phyloP scores from a whole-genome alignment of 257 asterid genomes.

The Solanum dulcamara region DNA sequence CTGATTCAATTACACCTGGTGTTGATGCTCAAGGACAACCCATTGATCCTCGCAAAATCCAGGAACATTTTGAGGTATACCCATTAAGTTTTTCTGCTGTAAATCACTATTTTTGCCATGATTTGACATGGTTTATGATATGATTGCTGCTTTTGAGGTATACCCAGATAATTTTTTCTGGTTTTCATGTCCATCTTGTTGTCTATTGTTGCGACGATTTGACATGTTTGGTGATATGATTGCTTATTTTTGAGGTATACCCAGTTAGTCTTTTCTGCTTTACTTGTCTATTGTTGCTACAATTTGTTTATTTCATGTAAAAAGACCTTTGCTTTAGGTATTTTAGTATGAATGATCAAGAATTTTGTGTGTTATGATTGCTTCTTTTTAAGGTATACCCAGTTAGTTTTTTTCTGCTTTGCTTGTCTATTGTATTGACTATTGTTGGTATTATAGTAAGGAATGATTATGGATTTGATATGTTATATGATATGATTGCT shows the following conservation, averaged over 20 bases:
- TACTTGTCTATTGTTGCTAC: not conserved
- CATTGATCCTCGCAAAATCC: slow-evolving; percentile 68
- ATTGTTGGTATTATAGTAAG: not conserved
- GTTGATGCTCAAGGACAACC: slow-evolving; percentile 85
- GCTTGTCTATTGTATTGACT: not conserved
- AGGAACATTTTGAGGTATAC: slow-evolving; percentile 79
- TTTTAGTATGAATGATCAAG: not conserved
- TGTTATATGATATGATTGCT: not conserved
- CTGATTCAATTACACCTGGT: slow-evolving; percentile 96
- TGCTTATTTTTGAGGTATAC: not conserved
- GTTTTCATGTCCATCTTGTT: not conserved
- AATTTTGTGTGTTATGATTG: not conserved
- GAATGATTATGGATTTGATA: not conserved
- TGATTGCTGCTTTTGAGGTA: not conserved
- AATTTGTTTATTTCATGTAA: not conserved
- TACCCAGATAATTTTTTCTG: not conserved
- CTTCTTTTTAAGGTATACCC: not conserved
- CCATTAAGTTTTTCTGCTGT: not conserved
- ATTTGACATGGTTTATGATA: not conserved
- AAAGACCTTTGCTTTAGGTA: not conserved
- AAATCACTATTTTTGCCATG: not conserved
- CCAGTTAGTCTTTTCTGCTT: not conserved
- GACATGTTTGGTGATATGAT: not conserved
- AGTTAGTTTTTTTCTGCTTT: not conserved
- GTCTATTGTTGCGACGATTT: not conserved